phyloP scores from a whole-genome alignment of 495 filamentous ascomycete species.

The Penicillium odoratum region DNA sequence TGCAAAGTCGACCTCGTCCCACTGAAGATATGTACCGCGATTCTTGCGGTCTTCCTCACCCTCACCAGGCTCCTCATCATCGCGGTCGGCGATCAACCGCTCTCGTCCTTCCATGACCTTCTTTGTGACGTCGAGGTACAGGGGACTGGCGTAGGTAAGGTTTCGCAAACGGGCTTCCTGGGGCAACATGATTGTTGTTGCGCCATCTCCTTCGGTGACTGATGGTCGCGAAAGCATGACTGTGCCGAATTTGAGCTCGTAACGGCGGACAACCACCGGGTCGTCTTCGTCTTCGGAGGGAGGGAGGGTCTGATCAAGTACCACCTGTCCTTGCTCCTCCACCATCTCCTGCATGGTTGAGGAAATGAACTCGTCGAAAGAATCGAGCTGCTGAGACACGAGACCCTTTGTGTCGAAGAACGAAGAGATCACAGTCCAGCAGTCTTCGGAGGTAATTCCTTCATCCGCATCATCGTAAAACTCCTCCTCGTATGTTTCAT shows the following conservation, averaged over 20 bases:
- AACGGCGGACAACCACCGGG: slow-evolving; percentile 78
- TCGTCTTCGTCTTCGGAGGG: slow-evolving; percentile 64
- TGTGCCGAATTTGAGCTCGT: slow-evolving; percentile 88
- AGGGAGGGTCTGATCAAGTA: slow-evolving; percentile 83
- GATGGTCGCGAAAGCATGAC: slow-evolving; percentile 81
- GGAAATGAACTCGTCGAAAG: slow-evolving; percentile 93
- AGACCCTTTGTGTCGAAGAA: slow-evolving; percentile 96
- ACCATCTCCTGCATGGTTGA: slow-evolving; percentile 92
- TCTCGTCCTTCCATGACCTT: slow-evolving; percentile 80
- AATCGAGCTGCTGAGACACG: slow-evolving; percentile 96
- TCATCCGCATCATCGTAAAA: slow-evolving; percentile 68
- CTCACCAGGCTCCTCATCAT: slow-evolving; percentile 51
- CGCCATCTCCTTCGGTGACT: slow-evolving; percentile 89
- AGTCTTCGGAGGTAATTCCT: slow-evolving; percentile 79
- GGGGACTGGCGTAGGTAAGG: slow-evolving; percentile 88
- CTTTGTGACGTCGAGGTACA: slow-evolving; percentile 83
- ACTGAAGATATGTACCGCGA: slow-evolving; percentile 48
- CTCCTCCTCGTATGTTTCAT: slow-evolving; percentile 52
- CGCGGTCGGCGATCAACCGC: slow-evolving; percentile 55
- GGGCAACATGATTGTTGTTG: slow-evolving; percentile 74
- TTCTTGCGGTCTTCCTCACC: slow-evolving; percentile 44
- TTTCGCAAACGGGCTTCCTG: slow-evolving; percentile 94
- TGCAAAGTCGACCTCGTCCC: slow-evolving; percentile 54
- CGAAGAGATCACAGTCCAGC: slow-evolving; percentile 93
- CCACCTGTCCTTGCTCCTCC: slow-evolving; percentile 82